Evolutionary conservation across 805 yeast species (phyloP).

Genomic region (Jamesozyma spencerorum): DNA sequence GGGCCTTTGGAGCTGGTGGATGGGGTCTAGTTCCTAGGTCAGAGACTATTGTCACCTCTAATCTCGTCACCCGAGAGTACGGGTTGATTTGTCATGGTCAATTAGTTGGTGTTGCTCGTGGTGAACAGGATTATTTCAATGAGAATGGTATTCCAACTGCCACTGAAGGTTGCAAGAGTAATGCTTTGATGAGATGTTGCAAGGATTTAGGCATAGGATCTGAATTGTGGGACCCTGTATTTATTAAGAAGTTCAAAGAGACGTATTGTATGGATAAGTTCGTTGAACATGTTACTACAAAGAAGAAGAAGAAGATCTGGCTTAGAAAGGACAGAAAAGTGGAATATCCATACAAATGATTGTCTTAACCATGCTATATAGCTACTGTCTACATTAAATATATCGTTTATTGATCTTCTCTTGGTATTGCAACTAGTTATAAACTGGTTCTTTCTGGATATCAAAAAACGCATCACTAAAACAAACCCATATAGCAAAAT

Average conservation of each 20-base stretch:
- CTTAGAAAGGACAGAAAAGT: slow-evolving; percentile 72
- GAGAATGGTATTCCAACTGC: slow-evolving; percentile 89
- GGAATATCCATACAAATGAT: slow-evolving; percentile 72
- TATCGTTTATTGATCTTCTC: background rate
- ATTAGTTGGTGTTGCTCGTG: slow-evolving; percentile 84
- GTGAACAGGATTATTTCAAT: slow-evolving; percentile 87
- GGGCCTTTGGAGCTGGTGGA: slow-evolving; percentile 96
- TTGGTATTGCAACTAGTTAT: too few relatives aligned
- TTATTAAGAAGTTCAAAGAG: slow-evolving; percentile 61
- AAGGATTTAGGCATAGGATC: slow-evolving; percentile 95
- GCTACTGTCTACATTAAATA: background rate
- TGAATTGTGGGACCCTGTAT: slow-evolving; percentile 94
- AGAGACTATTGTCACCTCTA: slow-evolving; percentile 66
- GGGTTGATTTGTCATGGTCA: slow-evolving; percentile 82
- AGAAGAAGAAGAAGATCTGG: slow-evolving; percentile 88
- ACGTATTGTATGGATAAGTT: slow-evolving; percentile 69
- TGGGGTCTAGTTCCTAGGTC: slow-evolving; percentile 97
- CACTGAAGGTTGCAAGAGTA: slow-evolving; percentile 92
- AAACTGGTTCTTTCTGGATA: too few relatives aligned
- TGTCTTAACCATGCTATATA: background rate
- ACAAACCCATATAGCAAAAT: too few relatives aligned
- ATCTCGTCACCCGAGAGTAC: slow-evolving; percentile 78
- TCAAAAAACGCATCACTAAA: too few relatives aligned
- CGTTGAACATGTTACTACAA: slow-evolving; percentile 74
- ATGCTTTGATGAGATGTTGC: slow-evolving; percentile 96